phyloP scores from a whole-genome alignment of 2,329 filamentous ascomycete species.

The Clonostachys rosea region DNA sequence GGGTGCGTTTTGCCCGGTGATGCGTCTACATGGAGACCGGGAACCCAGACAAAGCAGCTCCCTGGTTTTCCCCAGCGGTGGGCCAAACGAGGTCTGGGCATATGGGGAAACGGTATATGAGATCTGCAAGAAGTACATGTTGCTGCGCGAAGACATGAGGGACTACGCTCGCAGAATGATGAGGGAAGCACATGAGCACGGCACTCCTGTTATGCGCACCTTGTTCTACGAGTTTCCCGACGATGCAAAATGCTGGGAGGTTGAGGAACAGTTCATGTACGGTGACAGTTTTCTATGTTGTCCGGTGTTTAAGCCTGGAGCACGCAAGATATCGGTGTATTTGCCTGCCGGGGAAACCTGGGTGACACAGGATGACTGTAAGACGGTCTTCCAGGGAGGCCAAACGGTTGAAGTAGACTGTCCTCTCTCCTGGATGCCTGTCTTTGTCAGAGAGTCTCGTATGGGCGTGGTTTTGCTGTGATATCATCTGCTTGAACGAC shows the following conservation, averaged over 20 bases:
- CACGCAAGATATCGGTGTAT: constrained; percentile 41
- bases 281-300: constrained; percentile 53
- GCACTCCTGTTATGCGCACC: constrained; percentile 56
- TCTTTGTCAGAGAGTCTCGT: constrained; percentile 3
- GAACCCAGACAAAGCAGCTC: constrained; percentile 39
- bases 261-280: constrained; percentile 61
- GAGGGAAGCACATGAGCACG: constrained; percentile 53
- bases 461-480: background rate
- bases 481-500: no score
- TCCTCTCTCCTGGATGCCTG: constrained; percentile 9
- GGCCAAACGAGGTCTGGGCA: constrained; percentile 60
- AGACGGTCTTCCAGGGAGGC: constrained; percentile 4
- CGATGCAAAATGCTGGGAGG: constrained; percentile 47
- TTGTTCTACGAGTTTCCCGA: constrained; percentile 60
- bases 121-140: constrained; percentile 56
- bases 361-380: constrained; percentile 1
- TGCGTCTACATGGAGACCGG: constrained; percentile 62
- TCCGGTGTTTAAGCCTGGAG: constrained; percentile 47
- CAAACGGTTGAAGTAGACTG: constrained; percentile 6
- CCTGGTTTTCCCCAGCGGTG: constrained; percentile 31
- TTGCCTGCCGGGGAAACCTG: constrained; percentile 28
- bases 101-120: constrained; percentile 56
- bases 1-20: constrained; percentile 63
- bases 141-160: constrained; percentile 51
- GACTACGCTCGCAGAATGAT: constrained; percentile 54